Percentiles rank a stretch among this genome's conserved stretches.
phyloP scores from a whole-genome alignment of 2,329 filamentous ascomycete genomes.

The Colletotrichum eleusines region DNA sequence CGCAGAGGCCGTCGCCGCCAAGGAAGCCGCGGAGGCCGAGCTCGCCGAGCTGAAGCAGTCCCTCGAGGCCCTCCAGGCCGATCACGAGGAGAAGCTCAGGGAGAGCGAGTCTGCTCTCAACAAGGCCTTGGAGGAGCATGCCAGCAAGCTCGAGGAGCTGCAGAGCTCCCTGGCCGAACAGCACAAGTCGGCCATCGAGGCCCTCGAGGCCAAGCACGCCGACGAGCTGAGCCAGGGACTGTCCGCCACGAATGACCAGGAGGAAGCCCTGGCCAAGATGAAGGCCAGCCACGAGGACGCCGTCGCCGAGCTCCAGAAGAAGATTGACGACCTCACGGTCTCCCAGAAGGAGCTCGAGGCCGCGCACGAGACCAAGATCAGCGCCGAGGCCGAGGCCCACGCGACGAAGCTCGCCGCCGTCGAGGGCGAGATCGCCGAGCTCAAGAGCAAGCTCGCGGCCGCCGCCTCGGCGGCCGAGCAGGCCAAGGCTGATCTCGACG shows the following conservation, averaged over 20 bases:
- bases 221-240: conserved; percentile 62
- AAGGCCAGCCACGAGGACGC: conserved; percentile 63
- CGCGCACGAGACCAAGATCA: conserved; percentile 58
- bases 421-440: conserved; percentile 64
- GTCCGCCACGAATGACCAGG: conserved; percentile 59
- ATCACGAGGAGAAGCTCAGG: conserved; percentile 54
- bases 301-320: conserved; percentile 63
- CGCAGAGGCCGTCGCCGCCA: conserved; percentile 60
- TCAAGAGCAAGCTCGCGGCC: conserved; percentile 61
- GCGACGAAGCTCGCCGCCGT: conserved; percentile 61
- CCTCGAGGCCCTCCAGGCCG: conserved; percentile 60
- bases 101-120: conserved; percentile 53
- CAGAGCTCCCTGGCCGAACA: conserved; percentile 62
- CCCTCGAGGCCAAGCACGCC: conserved; percentile 66
- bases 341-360: conserved; percentile 60
- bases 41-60: conserved; percentile 63
- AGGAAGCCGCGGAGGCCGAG: conserved; percentile 62
- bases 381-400: conserved; percentile 59
- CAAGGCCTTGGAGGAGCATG: conserved; percentile 61
- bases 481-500: conserved; percentile 59
- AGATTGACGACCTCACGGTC: conserved; percentile 65
- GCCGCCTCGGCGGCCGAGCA: conserved; percentile 60
- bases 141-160: conserved; percentile 63
- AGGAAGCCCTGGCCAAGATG: conserved; percentile 63
- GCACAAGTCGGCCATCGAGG: conserved; percentile 62